phyloP scores from a whole-genome alignment of 305 asterid species.

The Ajuga reptans region DNA sequence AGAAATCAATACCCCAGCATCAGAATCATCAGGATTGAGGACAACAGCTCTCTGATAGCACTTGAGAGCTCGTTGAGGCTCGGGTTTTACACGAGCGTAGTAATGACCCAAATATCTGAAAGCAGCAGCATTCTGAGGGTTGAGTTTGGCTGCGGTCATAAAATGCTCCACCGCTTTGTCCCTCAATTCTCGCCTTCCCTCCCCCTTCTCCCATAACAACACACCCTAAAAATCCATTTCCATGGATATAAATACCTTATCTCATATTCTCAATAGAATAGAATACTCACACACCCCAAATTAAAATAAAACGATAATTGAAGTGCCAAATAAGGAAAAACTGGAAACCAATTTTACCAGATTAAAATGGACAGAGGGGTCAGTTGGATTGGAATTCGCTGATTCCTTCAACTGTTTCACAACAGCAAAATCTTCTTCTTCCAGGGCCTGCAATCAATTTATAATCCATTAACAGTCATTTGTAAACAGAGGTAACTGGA shows the following conservation, averaged over 20 bases:
- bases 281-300: background rate
- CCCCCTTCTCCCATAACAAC: conserved; percentile 67
- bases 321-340: background rate
- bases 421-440: conserved; percentile 31
- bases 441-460: conserved; percentile 25
- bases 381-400: conserved; percentile 39
- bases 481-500: background rate
- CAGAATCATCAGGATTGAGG: conserved; percentile 77
- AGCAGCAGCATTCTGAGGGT: conserved; percentile 69
- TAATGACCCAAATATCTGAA: conserved; percentile 86
- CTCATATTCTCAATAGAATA: too few species aligned
- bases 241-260: background rate
- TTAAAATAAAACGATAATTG: background rate
- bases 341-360: conserved; percentile 32
- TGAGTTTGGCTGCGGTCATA: conserved; percentile 59
- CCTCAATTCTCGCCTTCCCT: conserved; percentile 27
- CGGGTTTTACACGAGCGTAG: conserved; percentile 43
- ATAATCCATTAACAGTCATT: background rate
- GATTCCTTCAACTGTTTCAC: conserved; percentile 39
- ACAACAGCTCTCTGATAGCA: conserved; percentile 83
- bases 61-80: conserved; percentile 78
- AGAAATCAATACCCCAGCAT: conserved; percentile 54
- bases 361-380: conserved; percentile 50
- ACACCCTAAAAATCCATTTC: conserved; percentile 42
- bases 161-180: conserved; percentile 76